Conservation (phyloP, 306 rosid species). For the Sophora flavescens region DNA sequence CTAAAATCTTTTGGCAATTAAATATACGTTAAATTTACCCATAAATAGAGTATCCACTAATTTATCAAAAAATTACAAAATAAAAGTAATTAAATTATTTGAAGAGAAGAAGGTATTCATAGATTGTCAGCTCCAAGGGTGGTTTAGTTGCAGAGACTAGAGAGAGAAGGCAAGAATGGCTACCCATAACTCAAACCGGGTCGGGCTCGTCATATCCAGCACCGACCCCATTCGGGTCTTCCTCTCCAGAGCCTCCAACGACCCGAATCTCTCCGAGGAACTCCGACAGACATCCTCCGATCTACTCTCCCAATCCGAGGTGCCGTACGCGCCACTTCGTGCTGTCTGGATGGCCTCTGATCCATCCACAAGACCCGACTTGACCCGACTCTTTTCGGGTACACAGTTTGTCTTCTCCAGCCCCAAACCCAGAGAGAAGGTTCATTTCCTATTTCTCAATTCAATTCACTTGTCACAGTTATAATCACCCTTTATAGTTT, state of each 20-base stretch:
- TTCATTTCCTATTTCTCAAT: constrained; percentile 5
- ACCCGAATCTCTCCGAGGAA: constrained; percentile 58
- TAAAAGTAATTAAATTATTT: no score
- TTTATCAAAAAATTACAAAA: no score
- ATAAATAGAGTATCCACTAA: no score
- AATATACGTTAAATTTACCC: no score
- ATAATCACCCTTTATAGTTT: neutral
- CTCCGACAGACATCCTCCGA: constrained; percentile 67
- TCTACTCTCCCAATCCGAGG: constrained; percentile 52
- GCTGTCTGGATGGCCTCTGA: constrained; percentile 66
- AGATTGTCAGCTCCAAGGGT: neutral
- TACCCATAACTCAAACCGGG: constrained; percentile 27
- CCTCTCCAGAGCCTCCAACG: constrained; percentile 63
- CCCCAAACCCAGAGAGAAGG: constrained; percentile 91
- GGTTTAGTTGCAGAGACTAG: neutral
- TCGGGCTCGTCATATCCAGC: constrained; percentile 64
- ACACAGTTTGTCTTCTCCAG: constrained; percentile 62
- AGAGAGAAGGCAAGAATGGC: constrained; percentile 35
- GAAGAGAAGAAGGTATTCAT: neutral
- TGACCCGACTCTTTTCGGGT: constrained; percentile 62
- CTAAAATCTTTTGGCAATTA: no score
- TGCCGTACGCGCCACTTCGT: constrained; percentile 66
- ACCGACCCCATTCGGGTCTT: constrained; percentile 60
- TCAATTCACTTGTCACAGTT: neutral
- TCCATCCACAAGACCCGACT: constrained; percentile 56